phyloP scores from a whole-genome alignment of 2,329 filamentous ascomycete genomes.

The Hymenoscyphus salicellus region DNA sequence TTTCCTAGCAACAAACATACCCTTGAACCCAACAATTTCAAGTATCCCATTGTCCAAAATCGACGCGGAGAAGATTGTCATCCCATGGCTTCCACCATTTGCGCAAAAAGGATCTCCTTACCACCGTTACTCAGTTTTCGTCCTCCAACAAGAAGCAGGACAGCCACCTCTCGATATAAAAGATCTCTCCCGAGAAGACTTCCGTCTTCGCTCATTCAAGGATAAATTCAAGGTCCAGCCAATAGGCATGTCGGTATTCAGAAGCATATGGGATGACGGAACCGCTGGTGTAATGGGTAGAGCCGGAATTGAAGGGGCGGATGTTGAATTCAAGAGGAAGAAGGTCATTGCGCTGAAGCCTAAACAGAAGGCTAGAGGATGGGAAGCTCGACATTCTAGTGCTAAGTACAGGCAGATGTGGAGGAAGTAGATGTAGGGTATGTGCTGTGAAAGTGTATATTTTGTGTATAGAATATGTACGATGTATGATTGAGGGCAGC shows the following conservation, averaged over 20 bases:
- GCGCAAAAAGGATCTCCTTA: constrained; percentile 88
- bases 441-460: background rate
- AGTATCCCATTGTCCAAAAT: constrained; percentile 65
- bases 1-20: constrained; percentile 75
- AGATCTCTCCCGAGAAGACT: constrained; percentile 59
- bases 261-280: constrained; percentile 82
- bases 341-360: constrained; percentile 67
- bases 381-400: constrained; percentile 64
- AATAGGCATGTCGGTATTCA: constrained; percentile 84
- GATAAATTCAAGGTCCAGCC: constrained; percentile 66
- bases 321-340: constrained; percentile 81
- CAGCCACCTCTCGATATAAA: constrained; percentile 54
- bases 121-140: constrained; percentile 79
- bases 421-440: constrained; percentile 23
- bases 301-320: constrained; percentile 68
- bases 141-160: constrained; percentile 74
- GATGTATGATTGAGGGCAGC: background rate
- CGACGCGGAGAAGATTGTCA: constrained; percentile 62
- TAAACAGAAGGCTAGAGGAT: constrained; percentile 59
- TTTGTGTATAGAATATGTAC: constrained; percentile 8
- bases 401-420: constrained; percentile 60
- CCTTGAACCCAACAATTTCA: constrained; percentile 58
- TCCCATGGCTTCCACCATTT: constrained; percentile 81
- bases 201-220: constrained; percentile 72
- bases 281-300: constrained; percentile 85